Conservation (phyloP, 1,139 yeast species). For the Geotrichum histeridarum region DNA sequence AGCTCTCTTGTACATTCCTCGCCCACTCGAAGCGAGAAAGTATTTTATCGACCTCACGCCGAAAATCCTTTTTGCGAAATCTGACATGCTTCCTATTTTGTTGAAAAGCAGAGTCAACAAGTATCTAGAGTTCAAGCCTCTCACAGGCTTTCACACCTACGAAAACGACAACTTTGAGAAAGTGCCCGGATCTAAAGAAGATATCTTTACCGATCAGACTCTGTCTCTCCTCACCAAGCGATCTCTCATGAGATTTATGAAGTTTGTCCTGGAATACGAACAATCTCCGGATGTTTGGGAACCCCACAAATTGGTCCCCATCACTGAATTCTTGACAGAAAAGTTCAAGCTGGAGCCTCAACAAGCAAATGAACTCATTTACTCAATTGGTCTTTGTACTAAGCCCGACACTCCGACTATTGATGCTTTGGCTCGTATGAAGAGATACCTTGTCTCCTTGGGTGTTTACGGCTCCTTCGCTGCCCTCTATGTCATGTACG, state of each 20-base stretch:
- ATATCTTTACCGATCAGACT: slow-evolving; percentile 85
- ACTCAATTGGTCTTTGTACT: slow-evolving; percentile 76
- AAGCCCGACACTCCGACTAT: slow-evolving; percentile 57
- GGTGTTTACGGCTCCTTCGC: slow-evolving; percentile 95
- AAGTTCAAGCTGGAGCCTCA: slow-evolving; percentile 67
- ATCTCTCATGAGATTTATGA: slow-evolving; percentile 84
- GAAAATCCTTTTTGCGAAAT: slow-evolving; percentile 77
- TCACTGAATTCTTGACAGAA: slow-evolving; percentile 52
- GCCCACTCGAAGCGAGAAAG: slow-evolving; percentile 58
- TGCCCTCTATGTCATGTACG: slow-evolving; percentile 83
- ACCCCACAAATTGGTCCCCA: slow-evolving; percentile 52
- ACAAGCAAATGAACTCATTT: slow-evolving; percentile 76
- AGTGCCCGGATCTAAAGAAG: slow-evolving; percentile 77
- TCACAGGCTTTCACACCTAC: slow-evolving; percentile 83
- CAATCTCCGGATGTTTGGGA: slow-evolving; percentile 43
- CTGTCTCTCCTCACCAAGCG: slow-evolving; percentile 74
- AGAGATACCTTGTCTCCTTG: slow-evolving; percentile 76
- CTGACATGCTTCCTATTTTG: slow-evolving; percentile 73
- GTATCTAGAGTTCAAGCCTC: slow-evolving; percentile 86
- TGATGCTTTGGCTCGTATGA: slow-evolving; percentile 72
- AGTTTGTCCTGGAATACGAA: slow-evolving; percentile 75
- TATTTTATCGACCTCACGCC: slow-evolving; percentile 91
- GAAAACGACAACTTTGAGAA: slow-evolving; percentile 88
- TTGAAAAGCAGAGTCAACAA: slow-evolving; percentile 82
- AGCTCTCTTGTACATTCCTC: slow-evolving; percentile 58